Evolutionary conservation across 208 protist genomes (phyloP).

Genomic region (Eutreptiella sp.): DNA sequence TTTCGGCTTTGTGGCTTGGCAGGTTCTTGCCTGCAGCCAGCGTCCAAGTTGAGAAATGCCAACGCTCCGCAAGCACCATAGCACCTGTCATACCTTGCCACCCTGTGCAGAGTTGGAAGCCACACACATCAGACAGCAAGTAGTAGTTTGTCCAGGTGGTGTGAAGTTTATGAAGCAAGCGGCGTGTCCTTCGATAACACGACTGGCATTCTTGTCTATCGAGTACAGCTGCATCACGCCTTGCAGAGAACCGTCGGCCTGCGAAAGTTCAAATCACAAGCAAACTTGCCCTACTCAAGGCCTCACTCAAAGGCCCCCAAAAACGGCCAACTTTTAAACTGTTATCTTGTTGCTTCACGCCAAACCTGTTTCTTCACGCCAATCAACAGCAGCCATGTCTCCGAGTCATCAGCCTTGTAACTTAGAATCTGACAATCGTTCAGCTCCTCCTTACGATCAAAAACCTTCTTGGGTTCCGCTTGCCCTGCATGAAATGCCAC

Average conservation of each 20-base stretch:
- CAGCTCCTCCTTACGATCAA: constrained; percentile 84
- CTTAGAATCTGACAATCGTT: constrained; percentile 91
- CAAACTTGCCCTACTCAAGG: too few relatives aligned
- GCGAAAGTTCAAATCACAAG: constrained; percentile 36
- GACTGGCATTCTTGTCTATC: constrained; percentile 84
- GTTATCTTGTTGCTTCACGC: background rate
- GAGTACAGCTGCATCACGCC: constrained; percentile 95
- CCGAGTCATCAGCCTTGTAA: constrained; percentile 80
- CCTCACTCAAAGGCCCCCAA: too few relatives aligned
- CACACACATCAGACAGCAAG: constrained; percentile 89
- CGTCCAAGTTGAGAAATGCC: too few relatives aligned
- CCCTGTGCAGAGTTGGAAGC: constrained; percentile 73
- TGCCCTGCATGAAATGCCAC: constrained; percentile 72
- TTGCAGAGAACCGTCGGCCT: constrained; percentile 63
- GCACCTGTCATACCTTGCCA: too few relatives aligned
- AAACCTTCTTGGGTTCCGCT: constrained; percentile 86
- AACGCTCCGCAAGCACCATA: too few relatives aligned
- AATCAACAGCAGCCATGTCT: constrained; percentile 93
- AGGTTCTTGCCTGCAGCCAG: too few relatives aligned
- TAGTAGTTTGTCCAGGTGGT: constrained; percentile 53
- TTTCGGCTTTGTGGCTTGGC: too few relatives aligned
- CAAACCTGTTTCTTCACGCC: too few relatives aligned
- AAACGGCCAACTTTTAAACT: background rate
- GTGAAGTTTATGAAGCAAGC: constrained; percentile 78
- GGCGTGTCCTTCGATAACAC: constrained; percentile 93